These are phyloP conservation scores for Onygena corvina DNA, from an alignment of 2,329 filamentous ascomycete genomes.

Conservation along the genomic window DNA sequence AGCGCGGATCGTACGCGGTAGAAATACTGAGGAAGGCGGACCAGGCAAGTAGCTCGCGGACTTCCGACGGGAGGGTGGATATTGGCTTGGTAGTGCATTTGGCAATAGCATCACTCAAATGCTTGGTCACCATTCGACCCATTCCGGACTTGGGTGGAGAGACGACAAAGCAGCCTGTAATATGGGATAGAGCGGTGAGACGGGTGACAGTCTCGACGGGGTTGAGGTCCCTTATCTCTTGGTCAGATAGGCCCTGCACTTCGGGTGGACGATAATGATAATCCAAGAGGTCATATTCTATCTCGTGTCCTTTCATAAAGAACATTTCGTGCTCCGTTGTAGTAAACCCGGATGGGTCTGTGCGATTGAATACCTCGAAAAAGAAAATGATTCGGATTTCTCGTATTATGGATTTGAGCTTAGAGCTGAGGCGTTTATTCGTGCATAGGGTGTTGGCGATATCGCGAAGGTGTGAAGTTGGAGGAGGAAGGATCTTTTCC, in stretches of 20 bases:
- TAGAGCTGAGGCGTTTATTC: slow-evolving; percentile 22
- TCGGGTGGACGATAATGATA: slow-evolving; percentile 23
- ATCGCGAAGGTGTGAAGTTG: slow-evolving; percentile 18
- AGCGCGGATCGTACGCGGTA: slow-evolving; percentile 21
- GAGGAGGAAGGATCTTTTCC: slow-evolving; percentile 22
- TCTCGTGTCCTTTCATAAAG: slow-evolving; percentile 24
- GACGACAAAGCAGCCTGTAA: slow-evolving; percentile 25
- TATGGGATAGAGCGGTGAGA: slow-evolving; percentile 23
- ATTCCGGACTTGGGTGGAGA: slow-evolving; percentile 25
- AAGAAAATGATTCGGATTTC: slow-evolving; percentile 25
- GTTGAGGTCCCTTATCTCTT: slow-evolving; percentile 8
- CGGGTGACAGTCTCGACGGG: slow-evolving; percentile 24
- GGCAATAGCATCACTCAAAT: slow-evolving; percentile 19
- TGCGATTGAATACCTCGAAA: slow-evolving; percentile 22
- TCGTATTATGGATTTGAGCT: slow-evolving; percentile 20
- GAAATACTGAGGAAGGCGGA: slow-evolving; percentile 26
- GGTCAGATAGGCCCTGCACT: not conserved
- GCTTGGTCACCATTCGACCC: slow-evolving; percentile 25
- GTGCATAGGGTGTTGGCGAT: slow-evolving; percentile 22
- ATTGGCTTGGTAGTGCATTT: slow-evolving; percentile 15
- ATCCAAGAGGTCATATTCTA: slow-evolving; percentile 29
- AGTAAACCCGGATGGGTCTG: slow-evolving; percentile 17
- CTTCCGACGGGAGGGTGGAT: slow-evolving; percentile 14
- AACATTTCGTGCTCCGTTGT: slow-evolving; percentile 25
- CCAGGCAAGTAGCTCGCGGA: slow-evolving; percentile 24